These are phyloP conservation scores for Podaxis rugospora DNA, from an alignment of 768 basidiomycete species.

Conservation along the genomic window DNA sequence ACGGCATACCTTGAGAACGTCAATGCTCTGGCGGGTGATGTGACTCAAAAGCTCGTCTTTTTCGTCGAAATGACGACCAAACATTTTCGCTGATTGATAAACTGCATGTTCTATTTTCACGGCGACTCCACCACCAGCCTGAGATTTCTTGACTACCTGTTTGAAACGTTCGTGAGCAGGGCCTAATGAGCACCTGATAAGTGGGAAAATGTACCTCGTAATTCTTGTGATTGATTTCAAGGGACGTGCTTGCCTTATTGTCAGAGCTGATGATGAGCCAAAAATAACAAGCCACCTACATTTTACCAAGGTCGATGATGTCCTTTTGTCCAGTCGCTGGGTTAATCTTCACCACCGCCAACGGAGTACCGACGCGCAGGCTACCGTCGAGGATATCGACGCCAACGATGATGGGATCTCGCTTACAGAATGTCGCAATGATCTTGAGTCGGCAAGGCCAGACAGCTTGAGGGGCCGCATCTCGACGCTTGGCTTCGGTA, in stretches of 20 bases:
- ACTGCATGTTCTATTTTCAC: constrained; percentile 98
- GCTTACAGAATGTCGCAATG: constrained; percentile 92
- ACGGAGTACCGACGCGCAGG: constrained; percentile 86
- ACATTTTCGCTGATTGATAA: constrained; percentile 93
- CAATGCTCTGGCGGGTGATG: constrained; percentile 90
- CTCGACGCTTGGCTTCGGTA: constrained; percentile 83
- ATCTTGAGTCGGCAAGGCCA: constrained; percentile 95
- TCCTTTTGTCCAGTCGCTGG: constrained; percentile 85
- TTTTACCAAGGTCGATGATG: constrained; percentile 88
- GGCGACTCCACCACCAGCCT: constrained; percentile 94
- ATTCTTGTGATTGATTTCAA: constrained; percentile 96
- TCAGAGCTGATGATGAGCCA: not conserved
- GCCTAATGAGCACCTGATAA: not conserved
- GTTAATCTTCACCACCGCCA: constrained; percentile 94
- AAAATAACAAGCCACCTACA: constrained; percentile 49
- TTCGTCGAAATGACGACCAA: constrained; percentile 93
- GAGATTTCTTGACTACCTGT: constrained; percentile 86
- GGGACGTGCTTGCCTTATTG: constrained; percentile 61
- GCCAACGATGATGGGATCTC: constrained; percentile 96
- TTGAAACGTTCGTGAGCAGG: constrained; percentile 7
- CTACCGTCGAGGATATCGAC: constrained; percentile 95
- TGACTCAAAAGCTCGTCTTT: constrained; percentile 92
- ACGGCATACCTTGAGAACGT: constrained; percentile 80
- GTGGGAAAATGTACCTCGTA: constrained; percentile 52
- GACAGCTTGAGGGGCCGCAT: constrained; percentile 91